These are phyloP conservation scores for Nitzschia sp. DNA, from an alignment of 108 stramenopile species.

Conservation along the genomic window DNA sequence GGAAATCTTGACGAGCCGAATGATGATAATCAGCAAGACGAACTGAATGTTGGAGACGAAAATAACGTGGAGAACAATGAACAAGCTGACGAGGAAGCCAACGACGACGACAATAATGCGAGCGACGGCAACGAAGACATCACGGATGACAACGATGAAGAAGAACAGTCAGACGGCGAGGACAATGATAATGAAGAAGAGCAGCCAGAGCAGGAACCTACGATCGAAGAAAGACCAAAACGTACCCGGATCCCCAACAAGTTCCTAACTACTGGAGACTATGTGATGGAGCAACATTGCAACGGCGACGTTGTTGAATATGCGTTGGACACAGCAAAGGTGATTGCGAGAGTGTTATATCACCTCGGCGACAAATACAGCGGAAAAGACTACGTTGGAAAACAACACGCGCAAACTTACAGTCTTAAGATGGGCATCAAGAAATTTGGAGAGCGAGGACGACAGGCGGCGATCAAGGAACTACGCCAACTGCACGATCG, in stretches of 20 bases:
- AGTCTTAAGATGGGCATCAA: conserved; percentile 7
- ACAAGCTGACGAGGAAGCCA: conserved; percentile 28
- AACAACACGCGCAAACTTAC: not conserved
- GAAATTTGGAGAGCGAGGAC: conserved; percentile 18
- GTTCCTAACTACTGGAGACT: too few relatives aligned
- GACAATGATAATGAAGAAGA: not conserved
- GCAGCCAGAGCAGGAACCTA: not conserved
- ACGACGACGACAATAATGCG: too few relatives aligned
- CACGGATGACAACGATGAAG: not conserved
- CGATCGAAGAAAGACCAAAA: not conserved
- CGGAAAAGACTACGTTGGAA: not conserved
- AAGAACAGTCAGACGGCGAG: not conserved
- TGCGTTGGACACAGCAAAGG: not conserved
- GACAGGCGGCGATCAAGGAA: conserved; percentile 33
- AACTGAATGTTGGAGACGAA: not conserved
- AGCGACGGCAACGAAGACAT: too few relatives aligned
- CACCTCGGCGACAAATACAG: not conserved
- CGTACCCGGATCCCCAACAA: not conserved
- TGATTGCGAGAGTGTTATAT: not conserved
- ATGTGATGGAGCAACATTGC: not conserved
- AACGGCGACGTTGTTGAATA: not conserved
- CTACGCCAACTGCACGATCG: conserved; percentile 42
- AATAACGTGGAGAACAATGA: not conserved
- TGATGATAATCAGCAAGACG: not conserved
- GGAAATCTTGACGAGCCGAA: not conserved